Base-by-base conservation (phyloP, 495 filamentous ascomycete genomes). In the Aspergillus mulundensis region DNA sequence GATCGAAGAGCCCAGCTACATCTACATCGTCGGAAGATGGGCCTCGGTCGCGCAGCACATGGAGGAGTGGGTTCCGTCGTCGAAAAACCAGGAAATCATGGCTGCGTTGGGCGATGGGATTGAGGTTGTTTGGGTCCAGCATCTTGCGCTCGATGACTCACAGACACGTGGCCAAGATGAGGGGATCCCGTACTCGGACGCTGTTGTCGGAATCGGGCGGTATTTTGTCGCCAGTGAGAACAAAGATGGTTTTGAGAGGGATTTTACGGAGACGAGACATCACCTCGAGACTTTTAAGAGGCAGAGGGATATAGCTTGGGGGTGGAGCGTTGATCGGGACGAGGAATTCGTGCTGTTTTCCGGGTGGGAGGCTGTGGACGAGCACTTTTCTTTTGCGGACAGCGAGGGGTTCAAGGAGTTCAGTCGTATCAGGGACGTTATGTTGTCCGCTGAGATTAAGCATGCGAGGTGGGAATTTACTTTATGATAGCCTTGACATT, bases 21-120 rank as follows among this genome's bases (percentile, higher is more conserved):
- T 78, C n/a, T 73, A 83, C 50, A 61, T 83, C 15, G 64, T 77
- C 2, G 79, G 79, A 30, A 70, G 72, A 20, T 84, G 81, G 82
- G 68, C 70, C 14, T 79, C 77, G 2, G 65, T 74, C 10, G 69
- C 61, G 2, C 64, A 71, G 18, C 82, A 84, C 55, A 58, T 60
- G 45, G 56, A 56, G 8, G 55, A 72, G n/a, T 84, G 80, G 78
- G 67, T 80, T 19, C 62, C 62, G 21, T 73, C 68, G 10, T 60
- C 64, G 18, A 56, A 63, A 12, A 74, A 80, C 59, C 76, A 81
- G 57, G 59, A 60, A 21, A 36, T 76, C 10, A 56, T 83, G 14
- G 66, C 67, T 8, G 63, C 69, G 45, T 50, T 84, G 16, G 68
- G 70, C 30, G 70, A 71, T 7, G 68, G 70, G 28, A n/a, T 79